Evolutionary conservation across 106 monocot species (phyloP).

Genomic region (Acanthochlamys bracteata): DNA sequence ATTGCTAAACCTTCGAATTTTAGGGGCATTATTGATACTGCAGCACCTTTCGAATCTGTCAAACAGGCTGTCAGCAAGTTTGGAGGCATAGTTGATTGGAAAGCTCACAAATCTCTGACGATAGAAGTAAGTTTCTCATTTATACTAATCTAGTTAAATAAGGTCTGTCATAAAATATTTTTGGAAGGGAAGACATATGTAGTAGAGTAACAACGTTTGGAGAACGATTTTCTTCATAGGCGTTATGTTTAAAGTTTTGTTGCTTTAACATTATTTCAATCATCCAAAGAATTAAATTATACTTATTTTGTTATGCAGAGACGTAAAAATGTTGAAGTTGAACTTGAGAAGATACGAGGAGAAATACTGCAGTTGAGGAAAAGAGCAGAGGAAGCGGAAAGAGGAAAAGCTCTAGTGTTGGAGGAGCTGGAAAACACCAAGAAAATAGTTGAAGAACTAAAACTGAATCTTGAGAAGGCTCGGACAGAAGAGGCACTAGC

Average conservation of each 20-base stretch:
- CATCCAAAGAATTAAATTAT: too few relatives aligned
- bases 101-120: conserved; percentile 30
- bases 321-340: conserved; percentile 22
- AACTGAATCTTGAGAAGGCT: conserved; percentile 26
- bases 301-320: conserved; percentile 17
- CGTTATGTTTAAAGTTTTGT: too few relatives aligned
- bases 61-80: conserved; percentile 58
- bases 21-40: conserved; percentile 47
- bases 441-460: conserved; percentile 33
- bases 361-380: conserved; percentile 23
- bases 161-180: too few relatives aligned
- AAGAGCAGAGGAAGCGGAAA: conserved; percentile 28
- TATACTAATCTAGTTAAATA: too few relatives aligned
- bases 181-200: too few relatives aligned
- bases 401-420: conserved; percentile 26
- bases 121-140: conserved; percentile 22
- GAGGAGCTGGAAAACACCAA: conserved; percentile 45
- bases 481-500: conserved; percentile 23
- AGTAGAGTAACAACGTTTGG: too few relatives aligned
- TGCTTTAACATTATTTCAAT: too few relatives aligned
- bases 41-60: conserved; percentile 63
- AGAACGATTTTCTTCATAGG: too few relatives aligned
- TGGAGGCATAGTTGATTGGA: conserved; percentile 72
- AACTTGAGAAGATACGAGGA: conserved; percentile 17
- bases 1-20: conserved; percentile 7